Base-by-base conservation (phyloP, 2,329 filamentous ascomycete genomes). In the Aureobasidium leucospermi region DNA sequence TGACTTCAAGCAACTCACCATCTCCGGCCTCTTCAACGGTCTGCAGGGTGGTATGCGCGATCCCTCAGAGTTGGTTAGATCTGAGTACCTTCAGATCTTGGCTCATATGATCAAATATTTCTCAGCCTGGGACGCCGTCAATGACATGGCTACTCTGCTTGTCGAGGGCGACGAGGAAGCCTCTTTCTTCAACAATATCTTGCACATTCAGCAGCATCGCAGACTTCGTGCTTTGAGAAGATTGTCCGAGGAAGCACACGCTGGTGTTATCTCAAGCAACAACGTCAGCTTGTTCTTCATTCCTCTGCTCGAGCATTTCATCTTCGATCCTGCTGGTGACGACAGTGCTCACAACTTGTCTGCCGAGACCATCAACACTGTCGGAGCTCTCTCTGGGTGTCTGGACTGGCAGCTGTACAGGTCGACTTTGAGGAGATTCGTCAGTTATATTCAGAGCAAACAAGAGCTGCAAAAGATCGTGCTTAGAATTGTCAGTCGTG, bases 351-450 rank as follows among this genome's bases (percentile, higher is more conserved):
- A 95, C 65, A 93, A 91, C 52, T 79, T 97, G 57, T 86, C 90
- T 52, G 90, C 91, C 15, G 90, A 96, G 71, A 86, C 93, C 5
- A 87, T 91, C n/a, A 83, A 81, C 9, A 88, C 91, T 0, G 87
- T 99, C 61, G 87, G 89, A 2, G 79, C 81, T 29, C 74, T 99
- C 59, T 85, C 88, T 4, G 80, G 83, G 62, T 90, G 85, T 62
- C 75, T 99, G 13, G 90, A 94, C 68, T 97, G 93, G 92, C 86
- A 85, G 41, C 91, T 96, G 66, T 97, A 93, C 75, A 85, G 90
- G 42, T 88, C 89, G 6, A 85, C 93, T 13, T 82, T 99, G 64
- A 85, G 88, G 67, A 83, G 91, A 61, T 97, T 94, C 68, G 87
- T 90, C 60, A 83, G 86, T 55, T 95, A 94, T 68, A 80, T 97